Evolutionary conservation across 1,284 basidiomycete genomes (phyloP).

Genomic region (Stygiomarasmius scandens): DNA sequence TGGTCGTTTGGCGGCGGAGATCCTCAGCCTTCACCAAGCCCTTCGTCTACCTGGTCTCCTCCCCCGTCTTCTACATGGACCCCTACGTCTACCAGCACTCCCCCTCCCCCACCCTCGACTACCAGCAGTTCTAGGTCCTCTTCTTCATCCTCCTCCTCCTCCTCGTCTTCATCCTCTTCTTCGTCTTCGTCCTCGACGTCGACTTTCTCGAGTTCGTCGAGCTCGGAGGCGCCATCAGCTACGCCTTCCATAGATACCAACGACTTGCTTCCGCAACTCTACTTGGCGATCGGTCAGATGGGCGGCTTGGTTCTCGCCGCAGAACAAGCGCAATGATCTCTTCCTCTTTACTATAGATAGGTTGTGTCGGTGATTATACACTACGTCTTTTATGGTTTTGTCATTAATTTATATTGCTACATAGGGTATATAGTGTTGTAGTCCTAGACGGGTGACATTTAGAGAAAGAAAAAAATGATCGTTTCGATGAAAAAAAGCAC

Average conservation of each 20-base stretch:
- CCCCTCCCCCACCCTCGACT: background rate
- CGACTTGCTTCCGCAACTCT: background rate
- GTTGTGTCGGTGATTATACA: no score
- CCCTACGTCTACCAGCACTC: conserved; percentile 5
- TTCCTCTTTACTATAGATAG: no score
- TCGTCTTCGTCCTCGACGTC: conserved; percentile 1
- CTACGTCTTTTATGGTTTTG: no score
- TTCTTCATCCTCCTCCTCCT: background rate
- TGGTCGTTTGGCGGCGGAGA: conserved; percentile 56
- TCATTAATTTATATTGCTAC: no score
- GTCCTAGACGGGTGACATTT: no score
- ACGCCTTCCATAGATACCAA: background rate
- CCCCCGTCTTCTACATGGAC: conserved; percentile 1
- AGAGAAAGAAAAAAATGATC: no score
- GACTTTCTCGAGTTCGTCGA: background rate
- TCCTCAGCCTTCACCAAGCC: conserved; percentile 1
- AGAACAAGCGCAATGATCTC: background rate
- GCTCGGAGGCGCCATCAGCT: background rate
- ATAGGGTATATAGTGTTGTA: no score
- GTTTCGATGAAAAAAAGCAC: no score
- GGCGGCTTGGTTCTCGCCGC: background rate
- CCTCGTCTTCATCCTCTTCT: background rate
- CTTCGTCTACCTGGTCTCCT: conserved; percentile 7
- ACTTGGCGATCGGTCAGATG: background rate
- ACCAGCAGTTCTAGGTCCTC: conserved; percentile 8